phyloP scores from a whole-genome alignment of 2,329 filamentous ascomycete genomes.

The Davidsoniella virescens region DNA sequence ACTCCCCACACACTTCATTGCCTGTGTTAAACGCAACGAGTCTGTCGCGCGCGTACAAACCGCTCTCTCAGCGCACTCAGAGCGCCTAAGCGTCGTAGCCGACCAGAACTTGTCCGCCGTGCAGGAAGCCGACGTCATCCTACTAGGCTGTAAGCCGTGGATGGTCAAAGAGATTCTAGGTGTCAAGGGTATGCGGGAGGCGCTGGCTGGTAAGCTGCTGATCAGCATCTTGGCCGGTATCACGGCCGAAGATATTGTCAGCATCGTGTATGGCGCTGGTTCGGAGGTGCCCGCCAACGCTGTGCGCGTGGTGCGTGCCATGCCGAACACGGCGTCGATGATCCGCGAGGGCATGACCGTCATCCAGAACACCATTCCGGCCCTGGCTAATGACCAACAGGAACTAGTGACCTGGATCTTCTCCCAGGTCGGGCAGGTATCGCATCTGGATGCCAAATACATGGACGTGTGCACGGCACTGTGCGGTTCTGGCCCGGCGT shows the following conservation, averaged over 20 bases:
- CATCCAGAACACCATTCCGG: constrained; percentile 46
- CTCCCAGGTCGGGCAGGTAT: constrained; percentile 53
- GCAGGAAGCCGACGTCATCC: constrained; percentile 51
- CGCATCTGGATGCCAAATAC: constrained; percentile 45
- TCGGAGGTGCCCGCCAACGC: constrained; percentile 22
- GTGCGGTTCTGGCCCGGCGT: constrained; percentile 59
- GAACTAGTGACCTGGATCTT: constrained; percentile 61
- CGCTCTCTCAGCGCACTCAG: constrained; percentile 46
- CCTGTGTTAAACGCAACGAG: constrained; percentile 57
- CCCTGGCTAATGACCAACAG: constrained; percentile 36
- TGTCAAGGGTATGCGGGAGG: constrained; percentile 51
- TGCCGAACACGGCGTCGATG: constrained; percentile 71
- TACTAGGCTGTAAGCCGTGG: constrained; percentile 69
- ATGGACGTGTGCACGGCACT: constrained; percentile 64
- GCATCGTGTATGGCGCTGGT: constrained; percentile 39
- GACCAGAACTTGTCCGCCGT: constrained; percentile 57
- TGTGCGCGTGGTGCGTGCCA: constrained; percentile 57
- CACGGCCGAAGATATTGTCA: constrained; percentile 50
- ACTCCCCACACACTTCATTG: constrained; percentile 62
- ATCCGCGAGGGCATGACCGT: constrained; percentile 74
- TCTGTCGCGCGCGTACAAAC: constrained; percentile 52
- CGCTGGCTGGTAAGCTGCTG: constrained; percentile 62
- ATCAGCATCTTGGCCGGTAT: constrained; percentile 72
- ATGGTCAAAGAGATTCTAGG: constrained; percentile 53
- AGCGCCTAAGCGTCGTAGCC: constrained; percentile 47